Evolutionary conservation across 2,329 filamentous ascomycete species (phyloP).

Genomic region (Clarireedia homoeocarpa): DNA sequence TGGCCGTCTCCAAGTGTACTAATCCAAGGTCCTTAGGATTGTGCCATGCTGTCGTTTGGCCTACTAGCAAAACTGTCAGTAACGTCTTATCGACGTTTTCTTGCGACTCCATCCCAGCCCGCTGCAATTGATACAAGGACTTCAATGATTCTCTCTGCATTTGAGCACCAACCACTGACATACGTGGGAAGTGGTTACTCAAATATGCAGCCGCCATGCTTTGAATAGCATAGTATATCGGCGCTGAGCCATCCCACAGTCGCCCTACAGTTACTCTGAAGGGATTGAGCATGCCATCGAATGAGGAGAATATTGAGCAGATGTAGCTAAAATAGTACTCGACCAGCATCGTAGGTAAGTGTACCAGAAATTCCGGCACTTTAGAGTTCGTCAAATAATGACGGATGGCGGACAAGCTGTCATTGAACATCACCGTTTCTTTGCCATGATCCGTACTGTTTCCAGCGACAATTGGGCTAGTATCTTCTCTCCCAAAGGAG

Average conservation of each 20-base stretch:
- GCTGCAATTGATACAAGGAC: slow-evolving; percentile 37
- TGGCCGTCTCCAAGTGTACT: slow-evolving; percentile 25
- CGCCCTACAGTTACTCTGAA: slow-evolving; percentile 50
- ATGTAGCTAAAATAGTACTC: slow-evolving; percentile 59
- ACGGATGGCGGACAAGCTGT: slow-evolving; percentile 23
- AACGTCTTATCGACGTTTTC: slow-evolving; percentile 45
- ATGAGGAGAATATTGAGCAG: slow-evolving; percentile 54
- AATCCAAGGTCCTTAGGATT: slow-evolving; percentile 45
- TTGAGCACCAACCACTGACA: slow-evolving; percentile 40
- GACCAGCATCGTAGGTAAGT: slow-evolving; percentile 44
- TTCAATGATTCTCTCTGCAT: slow-evolving; percentile 36
- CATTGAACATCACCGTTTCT: slow-evolving; percentile 6
- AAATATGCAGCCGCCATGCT: slow-evolving; percentile 57
- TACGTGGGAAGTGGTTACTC: slow-evolving; percentile 47
- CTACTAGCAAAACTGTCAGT: slow-evolving; percentile 50
- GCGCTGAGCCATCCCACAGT: slow-evolving; percentile 49
- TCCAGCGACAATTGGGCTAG: not conserved
- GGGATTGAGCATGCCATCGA: slow-evolving; percentile 53
- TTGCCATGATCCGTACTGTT: not conserved
- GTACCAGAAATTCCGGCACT: slow-evolving; percentile 22
- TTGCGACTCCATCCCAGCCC: slow-evolving; percentile 40
- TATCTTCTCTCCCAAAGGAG: too few species aligned
- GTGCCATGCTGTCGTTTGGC: slow-evolving; percentile 53
- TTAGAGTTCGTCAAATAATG: slow-evolving; percentile 23
- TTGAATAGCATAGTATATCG: slow-evolving; percentile 53